A percentile compares a stretch with the other conserved stretches of the same genome.
Evolutionary conservation across 768 basidiomycete genomes (phyloP).

Genomic region (Dentipellis sp.): DNA sequence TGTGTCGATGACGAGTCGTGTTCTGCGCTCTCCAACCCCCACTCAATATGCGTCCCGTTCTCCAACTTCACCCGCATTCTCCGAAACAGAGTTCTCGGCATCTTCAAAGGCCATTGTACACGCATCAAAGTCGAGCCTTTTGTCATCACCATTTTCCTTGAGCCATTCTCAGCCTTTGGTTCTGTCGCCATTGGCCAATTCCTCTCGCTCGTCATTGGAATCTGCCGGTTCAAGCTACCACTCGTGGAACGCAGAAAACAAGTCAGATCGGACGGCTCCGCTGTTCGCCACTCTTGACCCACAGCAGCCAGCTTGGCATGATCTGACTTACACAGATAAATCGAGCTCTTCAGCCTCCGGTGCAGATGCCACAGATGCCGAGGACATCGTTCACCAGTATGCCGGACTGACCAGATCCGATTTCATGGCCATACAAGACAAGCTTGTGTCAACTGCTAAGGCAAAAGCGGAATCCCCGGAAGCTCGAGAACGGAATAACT

Average conservation of each 20-base stretch:
- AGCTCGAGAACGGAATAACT: conserved; percentile 52
- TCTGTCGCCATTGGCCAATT: conserved; percentile 64
- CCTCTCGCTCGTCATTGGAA: conserved; percentile 72
- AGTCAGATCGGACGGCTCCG: conserved; percentile 41
- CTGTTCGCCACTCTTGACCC: conserved; percentile 46
- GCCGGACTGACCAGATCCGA: conserved; percentile 65
- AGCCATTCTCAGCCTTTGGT: conserved; percentile 47
- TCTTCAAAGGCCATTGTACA: background rate
- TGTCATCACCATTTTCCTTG: conserved; percentile 42
- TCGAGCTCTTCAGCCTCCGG: conserved; percentile 38
- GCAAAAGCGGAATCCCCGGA: conserved; percentile 50
- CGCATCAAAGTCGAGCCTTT: conserved; percentile 6
- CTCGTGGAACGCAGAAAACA: conserved; percentile 58
- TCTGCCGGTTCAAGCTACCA: conserved; percentile 83
- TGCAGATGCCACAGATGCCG: conserved; percentile 39
- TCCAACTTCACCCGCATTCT: conserved; percentile 42
- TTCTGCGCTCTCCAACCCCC: conserved; percentile 55
- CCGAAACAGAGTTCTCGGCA: conserved; percentile 24
- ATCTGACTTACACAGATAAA: conserved; percentile 37
- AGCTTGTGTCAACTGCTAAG: conserved; percentile 54
- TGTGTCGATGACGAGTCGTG: conserved; percentile 27
- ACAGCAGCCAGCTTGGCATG: conserved; percentile 54
- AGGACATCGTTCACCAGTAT: conserved; percentile 55
- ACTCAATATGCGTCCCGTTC: conserved; percentile 49
- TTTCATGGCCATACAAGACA: conserved; percentile 66